Percentiles rank a stretch among this genome's conserved stretches.
phyloP scores from a whole-genome alignment of 2,329 filamentous ascomycete genomes.

The Nectriaceae sp. region DNA sequence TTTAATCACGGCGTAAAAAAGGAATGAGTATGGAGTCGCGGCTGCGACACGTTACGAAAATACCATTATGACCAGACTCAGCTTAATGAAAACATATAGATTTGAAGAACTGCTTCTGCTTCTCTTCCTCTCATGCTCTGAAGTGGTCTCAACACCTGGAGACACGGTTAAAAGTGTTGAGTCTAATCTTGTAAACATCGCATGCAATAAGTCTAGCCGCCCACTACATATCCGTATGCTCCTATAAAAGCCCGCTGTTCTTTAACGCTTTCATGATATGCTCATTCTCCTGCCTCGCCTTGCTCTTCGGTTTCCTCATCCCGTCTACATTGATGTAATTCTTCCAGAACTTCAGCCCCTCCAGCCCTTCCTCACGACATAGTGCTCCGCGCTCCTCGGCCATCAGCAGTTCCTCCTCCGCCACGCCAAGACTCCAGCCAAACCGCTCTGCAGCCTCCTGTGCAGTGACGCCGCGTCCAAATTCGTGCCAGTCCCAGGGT shows the following conservation, averaged over 20 bases:
- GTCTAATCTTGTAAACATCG: background rate
- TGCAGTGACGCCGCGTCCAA: constrained; percentile 84
- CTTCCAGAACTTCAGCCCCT: constrained; percentile 91
- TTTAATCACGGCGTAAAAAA: no score
- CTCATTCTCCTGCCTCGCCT: constrained; percentile 39
- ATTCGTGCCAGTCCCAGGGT: constrained; percentile 74
- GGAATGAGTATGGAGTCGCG: no score
- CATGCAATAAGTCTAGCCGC: background rate
- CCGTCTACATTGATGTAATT: constrained; percentile 64
- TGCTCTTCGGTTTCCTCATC: constrained; percentile 29
- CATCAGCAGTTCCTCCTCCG: constrained; percentile 95
- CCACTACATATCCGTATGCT: background rate
- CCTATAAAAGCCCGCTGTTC: constrained; percentile 37
- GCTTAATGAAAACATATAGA: no score
- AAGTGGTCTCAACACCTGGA: no score
- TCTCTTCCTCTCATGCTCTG: no score
- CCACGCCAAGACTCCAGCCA: constrained; percentile 96
- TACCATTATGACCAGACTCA: no score
- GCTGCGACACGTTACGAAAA: no score
- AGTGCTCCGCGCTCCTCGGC: constrained; percentile 86
- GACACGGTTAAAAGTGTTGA: no score
- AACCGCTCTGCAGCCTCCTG: constrained; percentile 88
- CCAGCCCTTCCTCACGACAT: constrained; percentile 88
- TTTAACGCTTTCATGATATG: constrained; percentile 45
- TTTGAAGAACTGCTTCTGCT: no score